A percentile compares a stretch with the other conserved stretches of the same genome.
Evolutionary conservation across 306 rosid species (phyloP).

Genomic region (Lagenaria siceraria): DNA sequence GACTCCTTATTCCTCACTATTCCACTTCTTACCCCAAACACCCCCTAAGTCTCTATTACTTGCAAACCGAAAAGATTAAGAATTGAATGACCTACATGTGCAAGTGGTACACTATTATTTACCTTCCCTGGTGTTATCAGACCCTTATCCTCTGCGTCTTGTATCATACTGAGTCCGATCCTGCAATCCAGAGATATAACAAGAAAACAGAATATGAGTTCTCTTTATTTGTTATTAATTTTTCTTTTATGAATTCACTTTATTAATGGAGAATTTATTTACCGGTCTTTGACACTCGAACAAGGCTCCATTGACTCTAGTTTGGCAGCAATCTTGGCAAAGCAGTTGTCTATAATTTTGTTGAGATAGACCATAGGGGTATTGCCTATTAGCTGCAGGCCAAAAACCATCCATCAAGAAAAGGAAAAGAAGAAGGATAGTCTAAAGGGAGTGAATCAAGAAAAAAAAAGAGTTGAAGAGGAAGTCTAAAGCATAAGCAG

Average conservation of each 20-base stretch:
- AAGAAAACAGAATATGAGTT: neutral
- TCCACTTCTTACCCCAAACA: no score
- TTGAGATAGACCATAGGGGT: conserved; percentile 67
- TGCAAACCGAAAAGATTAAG: neutral
- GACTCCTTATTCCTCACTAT: no score
- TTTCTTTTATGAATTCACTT: neutral
- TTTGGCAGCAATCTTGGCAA: conserved; percentile 64
- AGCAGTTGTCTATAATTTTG: conserved; percentile 59
- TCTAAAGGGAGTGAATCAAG: neutral
- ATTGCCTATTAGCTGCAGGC: conserved; percentile 47
- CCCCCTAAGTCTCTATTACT: neutral
- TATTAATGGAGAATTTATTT: neutral
- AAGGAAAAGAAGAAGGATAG: neutral
- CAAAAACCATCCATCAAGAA: conserved; percentile 1
- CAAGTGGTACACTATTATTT: neutral
- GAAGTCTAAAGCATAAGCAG: neutral
- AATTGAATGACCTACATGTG: neutral
- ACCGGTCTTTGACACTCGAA: conserved; percentile 69
- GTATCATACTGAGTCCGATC: conserved; percentile 63
- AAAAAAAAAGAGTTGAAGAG: neutral
- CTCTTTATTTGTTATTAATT: neutral
- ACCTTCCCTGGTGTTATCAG: conserved; percentile 82
- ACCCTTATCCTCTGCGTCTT: conserved; percentile 74
- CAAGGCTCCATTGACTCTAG: conserved; percentile 68
- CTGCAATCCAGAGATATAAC: conserved; percentile 22